Conservation (phyloP, 2,329 filamentous ascomycete species). For the Paecilomyces sp. region DNA sequence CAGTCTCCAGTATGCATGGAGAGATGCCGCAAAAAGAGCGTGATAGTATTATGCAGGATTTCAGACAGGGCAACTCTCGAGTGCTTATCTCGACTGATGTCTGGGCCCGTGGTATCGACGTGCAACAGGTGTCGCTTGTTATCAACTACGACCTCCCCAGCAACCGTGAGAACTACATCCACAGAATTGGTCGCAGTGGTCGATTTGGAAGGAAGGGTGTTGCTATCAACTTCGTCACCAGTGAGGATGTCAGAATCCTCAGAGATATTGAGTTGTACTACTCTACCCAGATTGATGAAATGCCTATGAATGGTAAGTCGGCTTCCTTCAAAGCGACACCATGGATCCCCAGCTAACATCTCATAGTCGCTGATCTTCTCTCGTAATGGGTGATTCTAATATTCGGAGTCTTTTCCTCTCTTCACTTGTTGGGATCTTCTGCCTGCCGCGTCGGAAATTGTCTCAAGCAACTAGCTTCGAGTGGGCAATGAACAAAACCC, state of each 20-base stretch:
- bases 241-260: slow-evolving; percentile 93
- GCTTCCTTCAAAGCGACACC: slow-evolving; percentile 31
- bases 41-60: slow-evolving; percentile 99
- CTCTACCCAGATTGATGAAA: slow-evolving; percentile 95
- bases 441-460: background rate
- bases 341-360: slow-evolving; percentile 6
- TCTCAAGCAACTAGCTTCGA: background rate
- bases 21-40: slow-evolving; percentile 98
- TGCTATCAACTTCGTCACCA: slow-evolving; percentile 98
- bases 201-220: slow-evolving; percentile 97
- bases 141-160: slow-evolving; percentile 99
- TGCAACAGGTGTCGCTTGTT: slow-evolving; percentile 94
- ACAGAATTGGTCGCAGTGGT: slow-evolving; percentile 92
- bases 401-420: background rate
- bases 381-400: slow-evolving; percentile 17
- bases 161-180: slow-evolving; percentile 99
- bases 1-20: slow-evolving; percentile 96
- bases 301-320: slow-evolving; percentile 89
- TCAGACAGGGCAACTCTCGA: slow-evolving; percentile 90
- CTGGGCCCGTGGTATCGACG: slow-evolving; percentile 96
- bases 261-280: slow-evolving; percentile 97
- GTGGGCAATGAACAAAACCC: background rate
- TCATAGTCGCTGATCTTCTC: slow-evolving; percentile 28
- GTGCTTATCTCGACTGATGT: slow-evolving; percentile 97
- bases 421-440: background rate